Percentiles rank a stretch among this genome's conserved stretches.
These are phyloP conservation scores for Trypanosoma grayi DNA, from an alignment of 208 protist genomes.

Conservation along the genomic window DNA sequence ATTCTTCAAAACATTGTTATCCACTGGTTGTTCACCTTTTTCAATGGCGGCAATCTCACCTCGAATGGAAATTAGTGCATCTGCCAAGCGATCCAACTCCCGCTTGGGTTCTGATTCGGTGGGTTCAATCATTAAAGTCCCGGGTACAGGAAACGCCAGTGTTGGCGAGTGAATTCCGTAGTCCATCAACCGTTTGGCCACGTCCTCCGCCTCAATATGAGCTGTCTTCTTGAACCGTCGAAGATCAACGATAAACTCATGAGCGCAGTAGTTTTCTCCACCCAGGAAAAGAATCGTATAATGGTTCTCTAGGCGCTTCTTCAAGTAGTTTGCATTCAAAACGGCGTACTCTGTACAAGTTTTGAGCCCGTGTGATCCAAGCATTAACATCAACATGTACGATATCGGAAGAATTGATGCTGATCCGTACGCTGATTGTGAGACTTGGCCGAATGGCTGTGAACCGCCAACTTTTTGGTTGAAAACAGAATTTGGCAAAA, in stretches of 20 bases:
- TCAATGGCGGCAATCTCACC: conserved; percentile 96
- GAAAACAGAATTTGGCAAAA: conserved; percentile 87
- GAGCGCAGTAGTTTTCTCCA: conserved; percentile 81
- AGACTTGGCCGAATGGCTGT: conserved; percentile 88
- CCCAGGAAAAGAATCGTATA: conserved; percentile 94
- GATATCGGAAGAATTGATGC: conserved; percentile 95
- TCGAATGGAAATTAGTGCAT: conserved; percentile 96
- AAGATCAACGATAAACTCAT: conserved; percentile 98
- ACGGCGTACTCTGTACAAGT: conserved; percentile 94
- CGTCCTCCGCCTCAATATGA: conserved; percentile 94
- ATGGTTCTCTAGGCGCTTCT: conserved; percentile 89
- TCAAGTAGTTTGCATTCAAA: conserved; percentile 99
- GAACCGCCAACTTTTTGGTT: conserved; percentile 49
- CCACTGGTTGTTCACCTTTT: conserved; percentile 69
- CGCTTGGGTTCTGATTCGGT: conserved; percentile 96
- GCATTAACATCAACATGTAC: conserved; percentile 95
- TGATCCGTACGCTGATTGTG: conserved; percentile 93
- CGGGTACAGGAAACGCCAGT: conserved; percentile 90
- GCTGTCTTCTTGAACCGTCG: conserved; percentile 91
- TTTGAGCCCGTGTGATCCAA: conserved; percentile 91
- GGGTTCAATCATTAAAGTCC: conserved; percentile 98
- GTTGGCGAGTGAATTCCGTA: conserved; percentile 98
- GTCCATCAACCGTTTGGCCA: conserved; percentile 98
- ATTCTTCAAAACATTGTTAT: conserved; percentile 97
- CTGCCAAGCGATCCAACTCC: conserved; percentile 95